These are phyloP conservation scores for Pulveroboletus sp. DNA, from an alignment of 768 basidiomycete genomes.

Conservation along the genomic window DNA sequence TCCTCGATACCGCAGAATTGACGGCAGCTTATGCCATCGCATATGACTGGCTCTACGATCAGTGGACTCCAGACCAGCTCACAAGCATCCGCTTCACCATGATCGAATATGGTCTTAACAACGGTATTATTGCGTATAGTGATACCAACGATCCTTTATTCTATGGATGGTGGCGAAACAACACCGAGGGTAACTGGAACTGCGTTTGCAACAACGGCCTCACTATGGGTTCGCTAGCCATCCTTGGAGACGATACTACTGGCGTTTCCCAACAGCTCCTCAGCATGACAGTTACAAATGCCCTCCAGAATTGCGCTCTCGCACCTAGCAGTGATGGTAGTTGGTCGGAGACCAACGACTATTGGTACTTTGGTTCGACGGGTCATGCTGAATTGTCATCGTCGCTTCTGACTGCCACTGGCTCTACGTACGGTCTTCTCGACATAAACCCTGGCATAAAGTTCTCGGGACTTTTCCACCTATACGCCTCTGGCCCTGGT, in stretches of 20 bases:
- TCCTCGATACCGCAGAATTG: conserved; percentile 91
- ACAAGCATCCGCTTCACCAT: conserved; percentile 65
- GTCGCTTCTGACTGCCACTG: conserved; percentile 81
- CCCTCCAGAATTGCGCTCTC: conserved; percentile 69
- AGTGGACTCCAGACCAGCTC: conserved; percentile 75
- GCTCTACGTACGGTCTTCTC: conserved; percentile 75
- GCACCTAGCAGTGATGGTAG: conserved; percentile 72
- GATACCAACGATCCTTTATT: conserved; percentile 29
- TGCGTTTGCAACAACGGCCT: conserved; percentile 94
- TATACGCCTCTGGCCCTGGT: conserved; percentile 83
- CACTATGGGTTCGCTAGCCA: conserved; percentile 86
- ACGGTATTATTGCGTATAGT: conserved; percentile 57
- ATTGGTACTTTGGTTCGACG: conserved; percentile 94
- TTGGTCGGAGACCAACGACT: conserved; percentile 93
- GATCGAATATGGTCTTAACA: conserved; percentile 72
- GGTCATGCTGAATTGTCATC: conserved; percentile 88
- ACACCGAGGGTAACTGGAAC: conserved; percentile 92
- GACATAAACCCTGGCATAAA: conserved; percentile 66
- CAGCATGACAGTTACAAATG: conserved; percentile 66
- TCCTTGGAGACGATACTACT: conserved; percentile 78
- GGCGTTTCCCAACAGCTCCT: conserved; percentile 70
- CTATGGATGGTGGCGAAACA: conserved; percentile 78
- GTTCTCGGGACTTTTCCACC: conserved; percentile 83
- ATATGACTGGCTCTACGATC: conserved; percentile 94
- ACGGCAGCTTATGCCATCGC: conserved; percentile 86